Percentiles rank a stretch among this genome's conserved stretches.
Evolutionary conservation across 75 land plant genomes (phyloP).

Genomic region (Selaginella tamariscina): DNA sequence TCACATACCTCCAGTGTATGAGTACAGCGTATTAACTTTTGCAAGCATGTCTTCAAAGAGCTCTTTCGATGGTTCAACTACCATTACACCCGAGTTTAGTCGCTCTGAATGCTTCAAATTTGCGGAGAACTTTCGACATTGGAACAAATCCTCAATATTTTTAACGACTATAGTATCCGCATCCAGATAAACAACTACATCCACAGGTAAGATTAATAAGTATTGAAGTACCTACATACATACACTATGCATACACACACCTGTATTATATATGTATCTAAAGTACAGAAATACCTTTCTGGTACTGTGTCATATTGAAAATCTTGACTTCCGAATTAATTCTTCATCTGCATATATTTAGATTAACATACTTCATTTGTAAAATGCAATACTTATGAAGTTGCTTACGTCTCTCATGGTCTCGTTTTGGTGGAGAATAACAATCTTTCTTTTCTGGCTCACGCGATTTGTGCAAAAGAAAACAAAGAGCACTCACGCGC

Average conservation of each 20-base stretch:
- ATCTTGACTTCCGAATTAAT: constrained; percentile 95
- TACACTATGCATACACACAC: too few relatives aligned
- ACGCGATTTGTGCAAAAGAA: too few relatives aligned
- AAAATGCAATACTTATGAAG: too few relatives aligned
- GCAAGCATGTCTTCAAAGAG: constrained; percentile 82
- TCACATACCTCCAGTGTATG: constrained; percentile 92
- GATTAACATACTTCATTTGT: too few relatives aligned
- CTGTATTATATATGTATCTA: too few relatives aligned
- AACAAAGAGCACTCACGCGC: too few relatives aligned
- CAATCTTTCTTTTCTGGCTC: too few relatives aligned
- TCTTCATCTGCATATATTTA: too few relatives aligned
- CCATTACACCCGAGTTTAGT: constrained; percentile 96
- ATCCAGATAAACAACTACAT: constrained; percentile 94
- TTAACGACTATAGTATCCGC: constrained; percentile 89
- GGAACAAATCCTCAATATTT: constrained; percentile 86
- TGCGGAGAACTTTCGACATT: constrained; percentile 89
- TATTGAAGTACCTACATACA: not conserved
- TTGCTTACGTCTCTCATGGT: too few relatives aligned
- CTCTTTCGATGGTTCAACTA: constrained; percentile 79
- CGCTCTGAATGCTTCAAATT: constrained; percentile 98
- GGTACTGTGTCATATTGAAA: constrained; percentile 86
- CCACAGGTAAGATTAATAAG: not conserved
- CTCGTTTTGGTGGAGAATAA: too few relatives aligned
- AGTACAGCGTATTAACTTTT: constrained; percentile 59
- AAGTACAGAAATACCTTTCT: constrained; percentile 92